Conservation (phyloP, 306 rosid species). For the Quercus glauca region DNA sequence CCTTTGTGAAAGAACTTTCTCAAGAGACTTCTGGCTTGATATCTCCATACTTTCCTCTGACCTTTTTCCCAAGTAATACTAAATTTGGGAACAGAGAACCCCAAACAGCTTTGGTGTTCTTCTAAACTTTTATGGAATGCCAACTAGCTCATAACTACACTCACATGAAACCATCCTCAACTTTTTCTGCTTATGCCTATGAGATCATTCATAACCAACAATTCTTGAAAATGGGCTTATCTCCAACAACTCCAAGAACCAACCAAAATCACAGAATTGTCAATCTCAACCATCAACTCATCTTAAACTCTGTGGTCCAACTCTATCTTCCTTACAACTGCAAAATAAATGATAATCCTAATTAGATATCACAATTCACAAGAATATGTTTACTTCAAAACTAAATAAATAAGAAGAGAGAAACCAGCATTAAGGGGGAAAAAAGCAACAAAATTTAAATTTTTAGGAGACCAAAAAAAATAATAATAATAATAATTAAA, state of each 20-base stretch:
- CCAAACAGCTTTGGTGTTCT: slow-evolving; percentile 5
- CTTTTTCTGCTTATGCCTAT: background rate
- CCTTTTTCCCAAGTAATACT: background rate
- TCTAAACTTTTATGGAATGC: background rate
- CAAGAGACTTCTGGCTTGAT: slow-evolving; percentile 55
- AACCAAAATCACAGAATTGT: slow-evolving; percentile 24
- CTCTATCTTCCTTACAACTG: slow-evolving; percentile 33
- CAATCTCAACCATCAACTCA: slow-evolving; percentile 26
- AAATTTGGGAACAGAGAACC: background rate
- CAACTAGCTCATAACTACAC: slow-evolving; percentile 37
- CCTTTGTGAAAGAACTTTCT: slow-evolving; percentile 76
- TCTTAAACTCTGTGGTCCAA: slow-evolving; percentile 29
- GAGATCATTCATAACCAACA: background rate
- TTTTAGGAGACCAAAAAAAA: too few relatives aligned
- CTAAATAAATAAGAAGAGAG: slow-evolving; percentile 8
- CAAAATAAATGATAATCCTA: slow-evolving; percentile 17
- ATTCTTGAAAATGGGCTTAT: slow-evolving; percentile 20
- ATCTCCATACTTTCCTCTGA: slow-evolving; percentile 39
- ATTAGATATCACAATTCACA: slow-evolving; percentile 6
- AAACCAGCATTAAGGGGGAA: background rate
- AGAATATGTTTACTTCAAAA: background rate
- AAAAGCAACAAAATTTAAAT: background rate
- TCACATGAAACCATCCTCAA: slow-evolving; percentile 35
- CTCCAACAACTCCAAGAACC: slow-evolving; percentile 23
- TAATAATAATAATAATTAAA: too few relatives aligned